Conservation (phyloP, 805 yeast genomes). For the Candida oleophila region DNA sequence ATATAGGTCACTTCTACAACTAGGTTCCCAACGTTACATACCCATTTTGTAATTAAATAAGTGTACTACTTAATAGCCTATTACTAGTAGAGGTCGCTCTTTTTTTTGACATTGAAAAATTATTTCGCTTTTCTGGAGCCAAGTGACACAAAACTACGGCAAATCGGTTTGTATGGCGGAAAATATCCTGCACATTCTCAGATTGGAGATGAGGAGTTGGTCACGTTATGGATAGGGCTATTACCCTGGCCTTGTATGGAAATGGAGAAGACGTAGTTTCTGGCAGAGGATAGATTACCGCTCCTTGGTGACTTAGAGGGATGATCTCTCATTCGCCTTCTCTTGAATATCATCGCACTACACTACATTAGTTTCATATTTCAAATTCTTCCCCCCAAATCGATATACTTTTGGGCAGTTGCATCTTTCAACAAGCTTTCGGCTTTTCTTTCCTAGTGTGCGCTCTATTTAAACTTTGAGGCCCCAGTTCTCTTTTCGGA, state of each 20-base stretch:
- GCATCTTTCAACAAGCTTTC: too few species aligned
- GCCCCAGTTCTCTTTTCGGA: background rate
- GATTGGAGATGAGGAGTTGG: background rate
- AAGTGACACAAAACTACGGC: conserved; percentile 1
- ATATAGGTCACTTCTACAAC: background rate
- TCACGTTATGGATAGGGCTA: background rate
- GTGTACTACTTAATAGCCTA: conserved; percentile 4
- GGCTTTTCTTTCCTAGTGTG: too few species aligned
- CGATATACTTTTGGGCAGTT: too few species aligned
- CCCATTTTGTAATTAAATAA: conserved; percentile 12
- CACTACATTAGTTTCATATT: too few species aligned
- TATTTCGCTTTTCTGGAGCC: conserved; percentile 1
- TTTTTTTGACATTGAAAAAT: conserved; percentile 1
- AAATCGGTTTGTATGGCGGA: background rate
- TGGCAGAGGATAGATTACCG: too few species aligned
- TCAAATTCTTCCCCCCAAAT: too few species aligned
- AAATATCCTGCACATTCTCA: conserved; percentile 4
- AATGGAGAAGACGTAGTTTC: background rate
- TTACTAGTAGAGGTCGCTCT: background rate
- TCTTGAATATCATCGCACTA: too few species aligned
- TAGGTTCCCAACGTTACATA: conserved; percentile 6
- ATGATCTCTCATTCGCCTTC: too few species aligned
- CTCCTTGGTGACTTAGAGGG: too few species aligned
- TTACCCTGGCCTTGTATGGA: background rate
- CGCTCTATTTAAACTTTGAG: background rate